Evolutionary conservation across 1,284 basidiomycete species (phyloP), one percentile per base, ranked within the genome.

Genomic region (Mycena sp.): DNA sequence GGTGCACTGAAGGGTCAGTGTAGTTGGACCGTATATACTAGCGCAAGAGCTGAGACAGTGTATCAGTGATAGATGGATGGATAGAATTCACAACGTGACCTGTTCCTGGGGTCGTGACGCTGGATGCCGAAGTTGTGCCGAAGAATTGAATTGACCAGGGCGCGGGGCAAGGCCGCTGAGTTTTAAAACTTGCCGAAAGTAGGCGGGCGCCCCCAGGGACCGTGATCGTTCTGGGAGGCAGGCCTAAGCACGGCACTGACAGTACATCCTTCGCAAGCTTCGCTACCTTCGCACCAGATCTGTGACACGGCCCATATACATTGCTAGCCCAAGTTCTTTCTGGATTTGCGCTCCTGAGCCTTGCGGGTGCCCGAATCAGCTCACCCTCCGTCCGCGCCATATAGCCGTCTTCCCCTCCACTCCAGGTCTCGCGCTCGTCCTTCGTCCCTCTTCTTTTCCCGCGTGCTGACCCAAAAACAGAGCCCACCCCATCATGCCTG

Each of bases 401-500:
- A 9, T 14, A 35, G 32, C 40, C 29, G n/a, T 45, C 32, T 49
- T 21, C 32, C 21, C 32, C 25, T 38, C 4, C 19, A 12, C 17
- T 30, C n/a, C 46, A 28, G 43, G 16, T 16, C n/a, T 10, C 45
- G 9, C 26, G n/a, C n/a, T 50, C 25, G 38, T 55, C 16, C 23
- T n/a, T 40, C 48, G 21, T 35, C 26, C 41, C 19, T 30, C 35
- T 21, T 52, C 50, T 51, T 9, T 44, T 49, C 21, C 29, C 10
- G n/a, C 49, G 32, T 53, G 54, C 57, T 64, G 16, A 61, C 51
- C 65, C 60, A 63, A 63, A 68, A 68, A 67, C 57, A 58, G 57
- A 49, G 14, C 4, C 23, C 38, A 55, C 61, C 35, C 49, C 67
- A 72, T 67, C 73, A 86, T 86, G 84, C 74, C 84, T 67, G 85